Evolutionary conservation across 2,329 filamentous ascomycete species (phyloP), one percentile per base, ranked within the genome.

Genomic region (Penicillium hesseltinei): DNA sequence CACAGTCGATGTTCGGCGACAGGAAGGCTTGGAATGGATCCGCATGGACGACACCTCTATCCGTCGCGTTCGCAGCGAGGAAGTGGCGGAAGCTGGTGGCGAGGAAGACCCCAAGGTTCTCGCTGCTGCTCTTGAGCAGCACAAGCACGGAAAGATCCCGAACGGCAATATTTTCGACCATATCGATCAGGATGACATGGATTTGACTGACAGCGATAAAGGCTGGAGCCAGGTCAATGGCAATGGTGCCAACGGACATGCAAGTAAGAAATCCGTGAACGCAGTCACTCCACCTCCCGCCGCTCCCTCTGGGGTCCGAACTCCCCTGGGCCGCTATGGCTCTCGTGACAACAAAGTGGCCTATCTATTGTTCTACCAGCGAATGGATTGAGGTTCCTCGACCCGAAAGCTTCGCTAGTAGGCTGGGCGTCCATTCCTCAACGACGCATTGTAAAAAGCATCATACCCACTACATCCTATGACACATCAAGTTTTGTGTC

Each of bases 11-110:
- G 89, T 97, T 40, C 87, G 92, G 57, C 88, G 94, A 51, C 93
- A 97, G 74, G 94, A 99, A 71, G 91, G 89, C n/a, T 85, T 85
- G 23, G 92, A 97, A 74, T 99, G 94, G 94, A 89, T 99, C 56
- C 90, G 93, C 54, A 85, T 99, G 64, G 94, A 99, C 68, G 94
- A 99, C 72, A 99, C 94, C 0, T 79, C 91, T 58, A 92, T 99
- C 62, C 86, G 90, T 60, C 88, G 92, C 40, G 86, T 99, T 36
- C 85, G 89, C 54, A 88, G 88, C 61, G 90, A 96, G 69, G 93
- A 97, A 62, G 92, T 97, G 21, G 92, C 91, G 2, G 89, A 92
- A 74, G 89, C 84, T 23, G 92, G 91, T 39, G 85, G 88, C 23
- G 91, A 96, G 67, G 91, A 96, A 68, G 88, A 88, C 65, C 86